Percentiles rank a stretch among this genome's conserved stretches.
phyloP scores from a whole-genome alignment of 148 eudicot genomes.

The Rhododendron ovatum region DNA sequence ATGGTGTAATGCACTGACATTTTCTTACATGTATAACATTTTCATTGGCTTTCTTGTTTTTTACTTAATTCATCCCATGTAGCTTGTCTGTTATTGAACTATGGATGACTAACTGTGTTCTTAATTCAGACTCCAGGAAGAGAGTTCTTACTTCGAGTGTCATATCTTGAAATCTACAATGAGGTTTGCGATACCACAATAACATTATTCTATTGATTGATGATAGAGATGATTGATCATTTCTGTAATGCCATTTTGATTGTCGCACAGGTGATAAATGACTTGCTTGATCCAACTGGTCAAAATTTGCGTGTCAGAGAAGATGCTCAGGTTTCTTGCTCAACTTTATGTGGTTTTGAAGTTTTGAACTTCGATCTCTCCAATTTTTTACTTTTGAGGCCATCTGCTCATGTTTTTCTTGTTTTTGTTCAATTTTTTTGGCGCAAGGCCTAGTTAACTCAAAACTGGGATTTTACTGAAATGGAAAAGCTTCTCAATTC shows the following conservation, averaged over 20 bases:
- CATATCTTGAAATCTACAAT: slow-evolving; percentile 94
- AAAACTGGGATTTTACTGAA: not conserved
- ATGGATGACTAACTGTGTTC: slow-evolving; percentile 9
- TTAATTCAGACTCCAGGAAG: slow-evolving; percentile 84
- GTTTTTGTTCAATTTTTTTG: not conserved
- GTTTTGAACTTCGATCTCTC: not conserved
- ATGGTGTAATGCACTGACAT: not conserved
- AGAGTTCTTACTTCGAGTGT: slow-evolving; percentile 92
- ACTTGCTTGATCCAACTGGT: slow-evolving; percentile 96
- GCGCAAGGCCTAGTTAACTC: not conserved
- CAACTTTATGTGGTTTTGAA: not conserved
- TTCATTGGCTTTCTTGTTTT: not conserved
- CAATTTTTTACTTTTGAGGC: no score
- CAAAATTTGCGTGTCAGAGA: slow-evolving; percentile 97
- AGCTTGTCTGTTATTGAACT: slow-evolving; percentile 1
- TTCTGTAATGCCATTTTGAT: not conserved
- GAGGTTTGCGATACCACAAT: slow-evolving; percentile 52
- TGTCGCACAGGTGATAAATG: slow-evolving; percentile 75
- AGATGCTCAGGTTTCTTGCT: slow-evolving; percentile 82
- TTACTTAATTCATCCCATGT: not conserved
- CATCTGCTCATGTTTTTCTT: not conserved
- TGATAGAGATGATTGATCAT: not conserved
- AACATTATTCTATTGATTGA: not conserved
- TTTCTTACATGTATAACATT: slow-evolving; percentile 6
- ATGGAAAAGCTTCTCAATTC: not conserved